Conservation (phyloP, 2,329 filamentous ascomycete species). For the Cercospora sesami region DNA sequence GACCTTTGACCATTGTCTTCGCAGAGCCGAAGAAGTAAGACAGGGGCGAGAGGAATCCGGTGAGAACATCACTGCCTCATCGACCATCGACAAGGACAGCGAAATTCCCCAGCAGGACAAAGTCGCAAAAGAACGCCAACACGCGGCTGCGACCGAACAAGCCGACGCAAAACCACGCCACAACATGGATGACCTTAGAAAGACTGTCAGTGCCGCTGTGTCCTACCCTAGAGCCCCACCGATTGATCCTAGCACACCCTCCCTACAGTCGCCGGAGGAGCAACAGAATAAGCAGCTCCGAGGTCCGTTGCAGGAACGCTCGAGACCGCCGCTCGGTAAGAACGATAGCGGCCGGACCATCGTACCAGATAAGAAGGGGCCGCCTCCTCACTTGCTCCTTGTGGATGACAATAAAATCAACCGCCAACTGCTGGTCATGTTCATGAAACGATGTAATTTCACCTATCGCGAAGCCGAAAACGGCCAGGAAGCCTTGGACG, state of each 20-base stretch:
- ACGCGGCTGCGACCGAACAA: neutral
- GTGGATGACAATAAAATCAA: slow-evolving; percentile 41
- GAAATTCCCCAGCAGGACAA: neutral
- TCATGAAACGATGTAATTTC: slow-evolving; percentile 38
- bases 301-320: neutral
- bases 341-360: neutral
- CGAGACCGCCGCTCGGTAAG: neutral
- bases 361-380: slow-evolving; percentile 14
- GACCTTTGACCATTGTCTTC: slow-evolving; percentile 38
- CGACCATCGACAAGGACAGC: neutral
- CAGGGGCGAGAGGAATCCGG: neutral
- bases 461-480: slow-evolving; percentile 47
- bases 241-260: slow-evolving; percentile 24
- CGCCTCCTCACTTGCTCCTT: slow-evolving; percentile 29
- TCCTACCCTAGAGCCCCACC: slow-evolving; percentile 14
- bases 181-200: slow-evolving; percentile 5
- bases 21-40: slow-evolving; percentile 25
- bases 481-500: slow-evolving; percentile 49
- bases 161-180: neutral
- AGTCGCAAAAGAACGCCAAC: neutral
- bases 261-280: slow-evolving; percentile 13
- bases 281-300: slow-evolving; percentile 12
- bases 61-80: neutral
- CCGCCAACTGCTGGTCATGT: slow-evolving; percentile 33
- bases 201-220: slow-evolving; percentile 16